phyloP scores from a whole-genome alignment of 2,329 filamentous ascomycete species.

The Diplocarpon rosae region DNA sequence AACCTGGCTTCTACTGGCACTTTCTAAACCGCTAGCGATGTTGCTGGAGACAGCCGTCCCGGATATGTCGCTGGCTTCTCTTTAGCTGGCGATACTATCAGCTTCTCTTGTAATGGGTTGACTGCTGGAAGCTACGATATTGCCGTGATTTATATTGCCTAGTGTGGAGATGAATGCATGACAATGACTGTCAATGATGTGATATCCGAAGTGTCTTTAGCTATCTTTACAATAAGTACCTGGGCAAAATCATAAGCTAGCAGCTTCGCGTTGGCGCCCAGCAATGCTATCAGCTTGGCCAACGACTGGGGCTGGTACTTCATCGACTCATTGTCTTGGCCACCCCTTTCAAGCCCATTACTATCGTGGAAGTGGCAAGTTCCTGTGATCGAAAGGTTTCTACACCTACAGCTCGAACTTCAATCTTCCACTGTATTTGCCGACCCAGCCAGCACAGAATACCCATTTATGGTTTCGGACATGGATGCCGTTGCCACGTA shows the following conservation, averaged over 20 bases:
- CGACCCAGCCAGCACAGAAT: conserved; percentile 34
- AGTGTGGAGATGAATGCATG: conserved; percentile 36
- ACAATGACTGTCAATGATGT: conserved; percentile 34
- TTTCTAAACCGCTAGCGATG: conserved; percentile 6
- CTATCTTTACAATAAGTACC: conserved; percentile 26
- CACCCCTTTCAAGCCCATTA: conserved; percentile 5
- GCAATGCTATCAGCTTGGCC: conserved; percentile 35
- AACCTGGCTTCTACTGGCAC: conserved; percentile 3
- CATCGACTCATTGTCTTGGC: conserved; percentile 30
- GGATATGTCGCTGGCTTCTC: conserved; percentile 39
- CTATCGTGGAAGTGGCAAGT: conserved; percentile 12
- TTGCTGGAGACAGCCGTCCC: conserved; percentile 18
- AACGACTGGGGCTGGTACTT: conserved; percentile 39
- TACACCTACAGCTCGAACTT: conserved; percentile 40
- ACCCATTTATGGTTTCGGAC: conserved; percentile 35
- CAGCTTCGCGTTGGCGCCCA: conserved; percentile 32
- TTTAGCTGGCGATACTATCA: conserved; percentile 31
- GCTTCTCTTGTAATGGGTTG: conserved; percentile 31
- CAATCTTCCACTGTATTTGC: conserved; percentile 32
- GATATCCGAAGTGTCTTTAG: conserved; percentile 32
- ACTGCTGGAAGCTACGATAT: conserved; percentile 34
- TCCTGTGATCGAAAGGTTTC: conserved; percentile 36
- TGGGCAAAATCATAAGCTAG: conserved; percentile 33
- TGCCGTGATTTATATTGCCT: conserved; percentile 33
- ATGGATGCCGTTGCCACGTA: conserved; percentile 38